Base-by-base conservation (phyloP, 192 early-diverging fungal genomes). In the Coemansia sp. region DNA sequence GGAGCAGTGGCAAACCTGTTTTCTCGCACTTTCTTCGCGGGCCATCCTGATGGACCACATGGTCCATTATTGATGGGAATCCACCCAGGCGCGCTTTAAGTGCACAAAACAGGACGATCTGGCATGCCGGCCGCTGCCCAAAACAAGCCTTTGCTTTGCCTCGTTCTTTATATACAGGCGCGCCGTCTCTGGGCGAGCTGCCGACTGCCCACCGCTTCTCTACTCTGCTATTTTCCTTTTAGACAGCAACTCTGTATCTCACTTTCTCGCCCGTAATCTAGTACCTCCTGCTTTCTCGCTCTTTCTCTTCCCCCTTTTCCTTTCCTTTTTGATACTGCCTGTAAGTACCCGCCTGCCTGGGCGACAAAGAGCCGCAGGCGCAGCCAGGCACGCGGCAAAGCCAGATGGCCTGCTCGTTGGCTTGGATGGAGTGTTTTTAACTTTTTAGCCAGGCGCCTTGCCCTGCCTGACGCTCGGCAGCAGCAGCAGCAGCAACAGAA, bases 1-100 rank as follows among this genome's bases (percentile, higher is more conserved):
- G 39, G 39, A 42, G 39, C 39, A 16, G 39, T 42, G 39, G 39
- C 39, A 42, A 42, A 42, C 39, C 39, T 42, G 39, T 42, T 42
- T 42, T 42, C 11, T 9, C 14, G 2, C 39, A 3, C 2, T 42
- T 9, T 42, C 11, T 42, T 9, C 39, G 39, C 39, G 13, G 39
- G 39, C 13, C 39, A 42, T 42, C 39, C 39, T 42, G 39, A 42
- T 42, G 39, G 39, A 42, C 39, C 39, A 42, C 39, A 42, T 42
- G 39, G 39, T 42, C 39, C 13, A 42, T 42, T 42, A 42, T 42
- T 42, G 39, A 42, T 42, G 39, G 39, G 11, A 42, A 42, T 42
- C 39, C 39, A 42, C 39, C 13, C 39, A 42, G 5, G 13, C 13
- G 39, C 39, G 39, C 14, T 42, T 42, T 8, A 42, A 42, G 39